These are phyloP conservation scores for Mrakia hoshinonis DNA, from an alignment of 768 basidiomycete species.

Conservation along the genomic window DNA sequence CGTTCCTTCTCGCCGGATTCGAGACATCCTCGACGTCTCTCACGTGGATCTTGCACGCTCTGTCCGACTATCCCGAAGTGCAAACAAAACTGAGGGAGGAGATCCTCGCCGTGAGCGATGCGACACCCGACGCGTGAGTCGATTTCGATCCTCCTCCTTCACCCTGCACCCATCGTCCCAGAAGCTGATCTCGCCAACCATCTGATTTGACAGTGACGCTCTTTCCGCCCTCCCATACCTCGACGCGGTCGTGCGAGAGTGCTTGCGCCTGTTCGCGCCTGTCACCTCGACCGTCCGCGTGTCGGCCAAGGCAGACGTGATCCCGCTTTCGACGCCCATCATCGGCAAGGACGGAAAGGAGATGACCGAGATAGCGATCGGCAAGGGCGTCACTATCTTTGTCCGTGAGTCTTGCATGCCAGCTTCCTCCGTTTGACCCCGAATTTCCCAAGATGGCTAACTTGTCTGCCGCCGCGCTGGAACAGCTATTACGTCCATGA, in stretches of 20 bases:
- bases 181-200: background rate
- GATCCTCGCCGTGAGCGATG: background rate
- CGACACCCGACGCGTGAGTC: conserved; percentile 8
- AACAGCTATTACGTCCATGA: conserved; percentile 46
- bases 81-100: conserved; percentile 23
- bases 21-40: conserved; percentile 21
- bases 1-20: conserved; percentile 4
- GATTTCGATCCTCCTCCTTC: background rate
- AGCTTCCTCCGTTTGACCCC: background rate
- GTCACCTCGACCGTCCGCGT: conserved; percentile 7
- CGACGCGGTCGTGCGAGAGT: conserved; percentile 25
- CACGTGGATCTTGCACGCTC: conserved; percentile 24
- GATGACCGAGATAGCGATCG: conserved; percentile 10
- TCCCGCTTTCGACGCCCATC: conserved; percentile 26
- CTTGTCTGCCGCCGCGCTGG: no score
- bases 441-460: no score
- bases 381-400: conserved; percentile 1
- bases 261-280: conserved; percentile 16
- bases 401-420: conserved; percentile 7
- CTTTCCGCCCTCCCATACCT: conserved; percentile 21
- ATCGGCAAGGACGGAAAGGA: background rate
- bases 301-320: conserved; percentile 7
- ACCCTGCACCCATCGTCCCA: background rate
- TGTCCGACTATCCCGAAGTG: conserved; percentile 4
- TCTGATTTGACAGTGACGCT: background rate